Conservation (phyloP, 2,329 filamentous ascomycete genomes). For the Blastomyces parvus region DNA sequence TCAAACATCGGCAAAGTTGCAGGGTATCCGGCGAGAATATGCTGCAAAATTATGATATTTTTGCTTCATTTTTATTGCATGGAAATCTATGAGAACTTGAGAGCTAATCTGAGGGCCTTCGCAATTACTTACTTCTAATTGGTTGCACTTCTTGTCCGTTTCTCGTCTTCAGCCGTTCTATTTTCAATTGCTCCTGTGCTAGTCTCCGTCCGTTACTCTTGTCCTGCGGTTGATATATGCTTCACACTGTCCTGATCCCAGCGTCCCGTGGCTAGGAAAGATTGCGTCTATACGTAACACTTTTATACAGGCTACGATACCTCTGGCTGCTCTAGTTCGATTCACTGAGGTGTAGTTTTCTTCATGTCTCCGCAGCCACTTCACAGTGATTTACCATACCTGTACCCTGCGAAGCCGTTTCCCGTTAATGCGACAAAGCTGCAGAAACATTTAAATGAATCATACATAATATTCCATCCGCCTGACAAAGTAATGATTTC, state of each 20-base stretch:
- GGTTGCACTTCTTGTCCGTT: slow-evolving; percentile 4
- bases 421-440: no score
- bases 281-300: not conserved
- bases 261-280: not conserved
- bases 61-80: slow-evolving; percentile 19
- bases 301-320: not conserved
- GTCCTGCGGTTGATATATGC: not conserved
- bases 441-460: not conserved
- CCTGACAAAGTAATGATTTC: not conserved
- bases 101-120: slow-evolving; percentile 38
- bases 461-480: not conserved
- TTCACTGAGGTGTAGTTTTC: no score
- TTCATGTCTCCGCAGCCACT: no score
- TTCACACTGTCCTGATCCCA: not conserved
- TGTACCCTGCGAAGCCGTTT: no score
- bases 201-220: no score
- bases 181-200: no score
- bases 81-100: slow-evolving; percentile 38
- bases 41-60: slow-evolving; percentile 10
- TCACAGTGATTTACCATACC: no score
- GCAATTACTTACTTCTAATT: slow-evolving; percentile 4
- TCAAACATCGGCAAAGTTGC: slow-evolving; percentile 30
- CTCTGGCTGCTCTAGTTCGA: no score
- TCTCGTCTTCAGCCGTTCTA: not conserved
- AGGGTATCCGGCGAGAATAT: slow-evolving; percentile 31